These are phyloP conservation scores for Pyrenula massariospora DNA, from an alignment of 495 filamentous ascomycete species.

Conservation along the genomic window DNA sequence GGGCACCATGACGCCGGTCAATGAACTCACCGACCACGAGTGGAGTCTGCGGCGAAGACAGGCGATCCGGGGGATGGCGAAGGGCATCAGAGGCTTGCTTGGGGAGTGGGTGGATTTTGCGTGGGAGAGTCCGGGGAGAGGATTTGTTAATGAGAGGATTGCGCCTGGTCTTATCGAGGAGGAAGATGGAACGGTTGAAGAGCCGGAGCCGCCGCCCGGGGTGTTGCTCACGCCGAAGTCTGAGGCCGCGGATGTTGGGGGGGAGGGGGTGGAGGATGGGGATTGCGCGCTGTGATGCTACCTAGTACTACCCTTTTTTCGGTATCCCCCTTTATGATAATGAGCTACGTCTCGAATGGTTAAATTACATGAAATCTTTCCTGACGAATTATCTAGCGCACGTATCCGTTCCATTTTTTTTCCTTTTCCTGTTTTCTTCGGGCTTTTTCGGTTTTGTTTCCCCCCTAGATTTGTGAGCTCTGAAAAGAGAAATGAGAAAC, in stretches of 20 bases:
- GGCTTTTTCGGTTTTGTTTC: no score
- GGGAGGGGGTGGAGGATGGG: not conserved
- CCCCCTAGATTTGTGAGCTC: no score
- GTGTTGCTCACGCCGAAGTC: constrained; percentile 20
- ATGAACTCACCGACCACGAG: constrained; percentile 35
- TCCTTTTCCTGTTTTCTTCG: no score
- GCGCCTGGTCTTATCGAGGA: constrained; percentile 2
- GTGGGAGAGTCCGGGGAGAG: constrained; percentile 55
- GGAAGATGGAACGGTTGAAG: constrained; percentile 3
- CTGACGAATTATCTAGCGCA: no score
- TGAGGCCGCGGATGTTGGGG: constrained; percentile 9
- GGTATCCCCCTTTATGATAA: no score
- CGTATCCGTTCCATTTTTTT: no score
- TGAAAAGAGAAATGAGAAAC: no score
- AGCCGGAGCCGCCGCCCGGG: constrained; percentile 1
- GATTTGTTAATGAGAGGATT: constrained; percentile 42
- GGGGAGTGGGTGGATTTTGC: constrained; percentile 61
- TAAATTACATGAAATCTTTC: no score
- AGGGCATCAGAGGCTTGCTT: constrained; percentile 51
- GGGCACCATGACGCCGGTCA: constrained; percentile 20
- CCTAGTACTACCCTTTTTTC: no score
- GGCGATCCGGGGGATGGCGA: constrained; percentile 47
- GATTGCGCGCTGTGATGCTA: not conserved
- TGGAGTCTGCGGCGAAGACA: constrained; percentile 48
- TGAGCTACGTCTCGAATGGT: no score